Base-by-base conservation (phyloP, 2,329 filamentous ascomycete species). In the Metarhizium anisopliae region DNA sequence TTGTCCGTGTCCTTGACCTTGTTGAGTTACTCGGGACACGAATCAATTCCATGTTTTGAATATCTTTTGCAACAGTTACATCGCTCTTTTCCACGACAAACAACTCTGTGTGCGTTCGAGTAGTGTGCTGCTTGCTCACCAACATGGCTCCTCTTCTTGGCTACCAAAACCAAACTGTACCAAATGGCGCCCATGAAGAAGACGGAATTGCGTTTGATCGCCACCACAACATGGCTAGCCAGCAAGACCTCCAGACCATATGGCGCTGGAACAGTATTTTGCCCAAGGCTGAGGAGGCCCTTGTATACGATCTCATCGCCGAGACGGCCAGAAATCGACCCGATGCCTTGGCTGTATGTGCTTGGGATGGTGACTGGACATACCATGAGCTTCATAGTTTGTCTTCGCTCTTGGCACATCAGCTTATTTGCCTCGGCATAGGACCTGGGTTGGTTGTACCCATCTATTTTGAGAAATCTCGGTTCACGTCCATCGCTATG, bases 351-450 rank as follows among this genome's bases (percentile, higher is more conserved):
- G 63, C 63, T 0, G 50, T 66, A 8, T 59, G 56, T 47, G 58
- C 61, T 18, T 65, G 62, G 63, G 63, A 64, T 53, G 25, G 25
- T 25, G 25, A 25, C 25, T 25, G 25, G 25, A 25, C 25, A 25
- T 25, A 25, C 25, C 25, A 63, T 74, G 6, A 56, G 62, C 45
- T 67, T 75, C 59, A 65, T 32, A 25, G 40, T 3, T 50, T 58
- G 6, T 59, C 60, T 2, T 50, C 38, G 8, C 29, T 20, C 3
- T 53, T 64, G 7, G 62, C 61, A 11, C 47, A 32, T 10, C 55
- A 58, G 25, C 51, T 64, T 10, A 20, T 45, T 1, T 40, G 11
- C 10, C 50, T 54, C 8, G 67, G 68, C 3, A 60, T 74, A 25
- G 53, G 59, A 0, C 62, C 62, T 2, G 67, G 66, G 35, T 55